phyloP scores from a whole-genome alignment of 2,329 filamentous ascomycete species.

The Helotiales sp. region DNA sequence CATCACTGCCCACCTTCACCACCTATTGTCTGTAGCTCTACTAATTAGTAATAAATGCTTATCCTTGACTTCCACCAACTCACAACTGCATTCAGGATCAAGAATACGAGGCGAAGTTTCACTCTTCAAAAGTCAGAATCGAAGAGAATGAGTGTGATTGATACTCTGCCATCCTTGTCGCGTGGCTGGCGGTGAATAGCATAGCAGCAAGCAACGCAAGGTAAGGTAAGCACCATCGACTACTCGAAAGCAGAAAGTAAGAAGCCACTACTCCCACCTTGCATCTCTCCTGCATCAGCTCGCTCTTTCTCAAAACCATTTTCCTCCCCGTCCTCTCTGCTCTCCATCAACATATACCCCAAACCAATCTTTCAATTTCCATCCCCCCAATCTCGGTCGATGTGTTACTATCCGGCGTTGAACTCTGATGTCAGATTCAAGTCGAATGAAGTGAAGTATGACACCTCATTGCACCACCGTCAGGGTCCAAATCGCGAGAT shows the following conservation, averaged over 20 bases:
- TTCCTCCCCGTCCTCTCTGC: neutral
- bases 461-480: neutral
- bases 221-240: too few relatives aligned
- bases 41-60: too few relatives aligned
- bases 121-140: too few relatives aligned
- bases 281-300: neutral
- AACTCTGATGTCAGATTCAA: neutral
- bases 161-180: neutral
- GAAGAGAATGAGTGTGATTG: neutral
- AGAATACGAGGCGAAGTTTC: too few relatives aligned
- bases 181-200: neutral
- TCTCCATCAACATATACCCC: neutral
- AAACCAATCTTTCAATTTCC: neutral
- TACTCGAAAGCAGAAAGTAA: neutral
- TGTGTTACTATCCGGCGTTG: neutral
- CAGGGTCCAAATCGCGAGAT: neutral
- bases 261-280: neutral
- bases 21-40: too few relatives aligned
- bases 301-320: neutral
- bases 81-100: too few relatives aligned
- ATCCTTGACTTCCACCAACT: too few relatives aligned
- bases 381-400: neutral
- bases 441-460: neutral
- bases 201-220: neutral
- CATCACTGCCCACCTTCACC: too few relatives aligned